Conservation (phyloP, 768 basidiomycete species). For the Podaxis sp. region DNA sequence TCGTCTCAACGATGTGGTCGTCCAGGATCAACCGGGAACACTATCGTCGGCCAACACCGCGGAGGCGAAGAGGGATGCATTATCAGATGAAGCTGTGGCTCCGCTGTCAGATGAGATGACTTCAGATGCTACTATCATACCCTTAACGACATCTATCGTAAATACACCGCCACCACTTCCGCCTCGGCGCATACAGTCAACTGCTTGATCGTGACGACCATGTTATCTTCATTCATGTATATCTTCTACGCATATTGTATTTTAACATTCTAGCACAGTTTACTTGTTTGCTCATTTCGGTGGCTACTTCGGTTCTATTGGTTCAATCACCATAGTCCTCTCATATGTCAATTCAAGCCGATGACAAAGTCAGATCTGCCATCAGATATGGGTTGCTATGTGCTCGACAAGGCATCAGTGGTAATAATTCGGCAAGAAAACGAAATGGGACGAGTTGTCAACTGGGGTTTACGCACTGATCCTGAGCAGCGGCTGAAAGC, state of each 20-base stretch:
- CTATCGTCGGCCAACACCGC: too few species aligned
- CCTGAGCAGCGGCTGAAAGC: neutral
- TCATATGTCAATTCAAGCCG: neutral
- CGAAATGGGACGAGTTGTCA: neutral
- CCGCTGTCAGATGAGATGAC: slow-evolving; percentile 10
- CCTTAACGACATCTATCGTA: neutral
- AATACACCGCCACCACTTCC: slow-evolving; percentile 23
- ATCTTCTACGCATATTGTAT: slow-evolving; percentile 8
- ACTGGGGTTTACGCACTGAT: too few species aligned
- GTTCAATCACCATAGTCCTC: neutral
- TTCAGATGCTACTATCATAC: neutral
- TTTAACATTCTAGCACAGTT: neutral
- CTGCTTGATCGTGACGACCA: slow-evolving; percentile 13
- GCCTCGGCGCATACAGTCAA: slow-evolving; percentile 22
- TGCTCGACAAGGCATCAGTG: neutral
- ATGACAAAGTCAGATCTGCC: neutral
- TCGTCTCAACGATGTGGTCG: neutral
- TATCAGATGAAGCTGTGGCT: neutral
- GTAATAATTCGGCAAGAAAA: neutral
- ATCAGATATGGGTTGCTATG: slow-evolving; percentile 1
- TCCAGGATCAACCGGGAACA: neutral
- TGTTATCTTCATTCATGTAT: neutral
- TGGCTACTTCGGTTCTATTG: neutral
- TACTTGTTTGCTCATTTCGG: neutral
- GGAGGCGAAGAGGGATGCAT: neutral